phyloP scores from a whole-genome alignment of 139 green algal genomes.

The Yamagishiella unicocca region DNA sequence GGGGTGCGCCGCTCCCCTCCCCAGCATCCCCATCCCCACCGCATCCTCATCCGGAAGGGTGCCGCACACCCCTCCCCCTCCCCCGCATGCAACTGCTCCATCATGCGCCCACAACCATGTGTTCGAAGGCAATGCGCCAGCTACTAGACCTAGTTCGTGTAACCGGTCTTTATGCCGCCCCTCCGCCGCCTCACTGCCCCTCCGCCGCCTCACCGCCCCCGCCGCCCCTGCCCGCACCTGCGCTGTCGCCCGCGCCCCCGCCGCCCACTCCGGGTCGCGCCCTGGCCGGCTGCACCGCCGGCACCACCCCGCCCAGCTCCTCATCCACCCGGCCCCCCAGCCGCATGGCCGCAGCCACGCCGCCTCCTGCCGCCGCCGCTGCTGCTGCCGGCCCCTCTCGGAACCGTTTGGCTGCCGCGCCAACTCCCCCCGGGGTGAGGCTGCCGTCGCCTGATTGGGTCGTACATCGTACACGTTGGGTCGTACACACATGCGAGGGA shows the following conservation, averaged over 20 bases:
- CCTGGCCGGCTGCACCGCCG: not conserved
- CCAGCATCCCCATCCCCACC: not conserved
- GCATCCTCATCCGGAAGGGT: no score
- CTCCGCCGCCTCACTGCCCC: not conserved
- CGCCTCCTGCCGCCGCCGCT: not conserved
- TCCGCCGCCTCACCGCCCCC: not conserved
- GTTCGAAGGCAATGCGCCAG: no score
- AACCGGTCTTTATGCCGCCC: no score
- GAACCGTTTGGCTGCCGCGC: no score
- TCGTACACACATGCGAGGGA: no score
- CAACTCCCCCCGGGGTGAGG: not conserved
- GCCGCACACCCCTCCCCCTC: no score
- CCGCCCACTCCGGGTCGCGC: not conserved
- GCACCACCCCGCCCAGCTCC: slow-evolving; percentile 34
- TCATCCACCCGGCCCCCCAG: not conserved
- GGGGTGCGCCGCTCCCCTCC: not conserved
- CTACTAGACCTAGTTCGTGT: no score
- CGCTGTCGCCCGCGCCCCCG: not conserved
- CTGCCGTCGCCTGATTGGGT: no score
- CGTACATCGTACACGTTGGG: no score
- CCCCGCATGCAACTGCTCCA: no score
- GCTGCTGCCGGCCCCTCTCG: not conserved
- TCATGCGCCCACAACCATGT: no score
- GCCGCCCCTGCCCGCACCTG: not conserved
- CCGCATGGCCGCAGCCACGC: not conserved